Evolutionary conservation across 768 basidiomycete species (phyloP).

Genomic region (Leucogyrophana mollusca): DNA sequence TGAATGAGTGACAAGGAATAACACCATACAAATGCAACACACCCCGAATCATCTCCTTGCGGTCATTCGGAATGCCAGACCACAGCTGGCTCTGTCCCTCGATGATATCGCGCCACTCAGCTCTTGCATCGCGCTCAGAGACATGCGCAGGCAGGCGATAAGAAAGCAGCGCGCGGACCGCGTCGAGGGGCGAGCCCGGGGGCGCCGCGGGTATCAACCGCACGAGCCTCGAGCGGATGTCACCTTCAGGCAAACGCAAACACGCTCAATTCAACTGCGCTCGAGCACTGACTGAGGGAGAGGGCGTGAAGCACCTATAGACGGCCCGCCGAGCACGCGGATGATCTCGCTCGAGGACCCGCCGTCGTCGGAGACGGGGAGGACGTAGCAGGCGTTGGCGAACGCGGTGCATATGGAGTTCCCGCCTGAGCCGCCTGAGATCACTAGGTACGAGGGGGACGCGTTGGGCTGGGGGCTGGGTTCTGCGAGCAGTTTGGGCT

Average conservation of each 20-base stretch:
- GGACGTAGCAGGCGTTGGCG: constrained; percentile 70
- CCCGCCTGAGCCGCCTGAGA: constrained; percentile 94
- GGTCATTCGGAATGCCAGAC: constrained; percentile 83
- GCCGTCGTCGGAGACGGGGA: constrained; percentile 95
- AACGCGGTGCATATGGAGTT: constrained; percentile 91
- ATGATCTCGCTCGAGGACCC: constrained; percentile 95
- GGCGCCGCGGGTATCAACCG: constrained; percentile 77
- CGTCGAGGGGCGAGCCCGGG: constrained; percentile 58
- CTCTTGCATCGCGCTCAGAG: constrained; percentile 75
- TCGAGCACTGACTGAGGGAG: too few species aligned
- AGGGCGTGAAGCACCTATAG: constrained; percentile 54
- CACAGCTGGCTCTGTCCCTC: constrained; percentile 83
- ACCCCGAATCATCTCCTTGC: constrained; percentile 92
- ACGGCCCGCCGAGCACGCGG: constrained; percentile 84
- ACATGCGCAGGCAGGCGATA: constrained; percentile 72
- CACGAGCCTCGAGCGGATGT: constrained; percentile 85
- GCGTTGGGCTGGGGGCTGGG: constrained; percentile 4
- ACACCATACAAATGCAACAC: constrained; percentile 9
- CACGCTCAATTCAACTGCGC: constrained; percentile 11
- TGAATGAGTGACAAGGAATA: constrained; percentile 2
- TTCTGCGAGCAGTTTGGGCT: constrained; percentile 1
- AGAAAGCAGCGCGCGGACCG: constrained; percentile 75
- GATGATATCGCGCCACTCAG: constrained; percentile 90
- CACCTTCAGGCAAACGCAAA: constrained; percentile 48
- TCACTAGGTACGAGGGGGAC: constrained; percentile 58